Conservation (phyloP, 495 filamentous ascomycete species). For the Lophiostoma macrostomum region DNA sequence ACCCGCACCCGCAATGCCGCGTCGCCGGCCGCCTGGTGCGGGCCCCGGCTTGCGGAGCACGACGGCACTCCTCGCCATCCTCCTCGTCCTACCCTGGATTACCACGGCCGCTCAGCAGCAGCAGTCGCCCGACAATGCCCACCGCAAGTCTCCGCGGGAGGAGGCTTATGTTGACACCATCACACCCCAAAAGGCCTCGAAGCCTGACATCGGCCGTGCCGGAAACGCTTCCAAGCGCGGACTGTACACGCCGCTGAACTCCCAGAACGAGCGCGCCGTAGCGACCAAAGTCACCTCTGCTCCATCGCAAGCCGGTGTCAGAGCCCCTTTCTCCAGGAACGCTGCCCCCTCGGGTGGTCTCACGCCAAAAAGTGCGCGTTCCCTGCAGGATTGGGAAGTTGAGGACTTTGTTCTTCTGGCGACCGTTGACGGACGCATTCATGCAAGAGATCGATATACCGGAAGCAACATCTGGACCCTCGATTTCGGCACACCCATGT, state of each 20-base stretch:
- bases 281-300: conserved; percentile 73
- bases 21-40: conserved; percentile 41
- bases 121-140: conserved; percentile 34
- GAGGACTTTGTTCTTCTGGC: conserved; percentile 99
- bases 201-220: conserved; percentile 9
- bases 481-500: conserved; percentile 76
- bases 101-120: conserved; percentile 42
- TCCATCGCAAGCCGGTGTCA: conserved; percentile 60
- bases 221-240: conserved; percentile 34
- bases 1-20: conserved; percentile 26
- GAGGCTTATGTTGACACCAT: conserved; percentile 29
- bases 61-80: conserved; percentile 26
- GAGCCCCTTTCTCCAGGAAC: conserved; percentile 56
- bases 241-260: conserved; percentile 36
- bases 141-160: conserved; percentile 30
- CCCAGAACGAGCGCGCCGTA: conserved; percentile 87
- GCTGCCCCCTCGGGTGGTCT: conserved; percentile 63
- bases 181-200: conserved; percentile 13
- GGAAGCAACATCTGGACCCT: conserved; percentile 81
- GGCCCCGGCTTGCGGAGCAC: conserved; percentile 42
- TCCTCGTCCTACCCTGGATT: conserved; percentile 34
- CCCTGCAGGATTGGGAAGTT: conserved; percentile 96
- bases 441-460: conserved; percentile 85
- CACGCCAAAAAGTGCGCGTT: conserved; percentile 83
- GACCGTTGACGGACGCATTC: conserved; percentile 95